Percentiles rank a stretch among this genome's conserved stretches.
Conservation (phyloP, 768 basidiomycete species). For the Amanita exitialis region DNA sequence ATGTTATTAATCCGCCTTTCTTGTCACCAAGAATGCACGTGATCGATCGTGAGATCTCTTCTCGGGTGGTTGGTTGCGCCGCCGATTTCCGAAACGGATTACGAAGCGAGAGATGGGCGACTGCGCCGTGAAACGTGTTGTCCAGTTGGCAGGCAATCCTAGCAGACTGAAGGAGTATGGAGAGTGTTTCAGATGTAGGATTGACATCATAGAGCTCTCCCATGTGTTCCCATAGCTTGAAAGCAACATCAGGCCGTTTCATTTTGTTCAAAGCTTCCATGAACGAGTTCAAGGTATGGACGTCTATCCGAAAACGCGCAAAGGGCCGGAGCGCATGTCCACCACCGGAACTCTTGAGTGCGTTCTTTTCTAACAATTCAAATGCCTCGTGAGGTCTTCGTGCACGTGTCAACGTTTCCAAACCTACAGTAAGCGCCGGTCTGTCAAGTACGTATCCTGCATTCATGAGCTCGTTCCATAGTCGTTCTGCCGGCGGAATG, state of each 20-base stretch:
- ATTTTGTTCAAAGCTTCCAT: conserved; percentile 37
- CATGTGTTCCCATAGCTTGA: conserved; percentile 63
- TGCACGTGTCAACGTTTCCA: conserved; percentile 35
- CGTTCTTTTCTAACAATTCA: conserved; percentile 33
- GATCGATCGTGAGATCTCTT: conserved; percentile 19
- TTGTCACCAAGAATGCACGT: conserved; percentile 17
- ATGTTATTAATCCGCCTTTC: conserved; percentile 14
- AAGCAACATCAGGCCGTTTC: conserved; percentile 52
- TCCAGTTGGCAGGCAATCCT: conserved; percentile 42
- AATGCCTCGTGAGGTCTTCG: conserved; percentile 39
- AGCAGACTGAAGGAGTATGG: conserved; percentile 51
- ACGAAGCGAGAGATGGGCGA: conserved; percentile 32
- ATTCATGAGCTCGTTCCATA: conserved; percentile 32
- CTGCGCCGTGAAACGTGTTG: conserved; percentile 37
- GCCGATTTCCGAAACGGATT: conserved; percentile 20
- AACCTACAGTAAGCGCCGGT: conserved; percentile 36
- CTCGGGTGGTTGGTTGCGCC: conserved; percentile 9
- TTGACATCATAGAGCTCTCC: conserved; percentile 42
- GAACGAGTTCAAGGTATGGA: conserved; percentile 30
- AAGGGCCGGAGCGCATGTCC: not conserved
- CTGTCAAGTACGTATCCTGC: conserved; percentile 30
- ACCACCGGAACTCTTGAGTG: conserved; percentile 5
- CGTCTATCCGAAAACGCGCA: conserved; percentile 12
- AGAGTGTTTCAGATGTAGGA: conserved; percentile 47
- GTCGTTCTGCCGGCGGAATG: conserved; percentile 25